A percentile compares a stretch with the other conserved stretches of the same genome.
Conservation (phyloP, 768 basidiomycete species). For the Suillus brevipes region DNA sequence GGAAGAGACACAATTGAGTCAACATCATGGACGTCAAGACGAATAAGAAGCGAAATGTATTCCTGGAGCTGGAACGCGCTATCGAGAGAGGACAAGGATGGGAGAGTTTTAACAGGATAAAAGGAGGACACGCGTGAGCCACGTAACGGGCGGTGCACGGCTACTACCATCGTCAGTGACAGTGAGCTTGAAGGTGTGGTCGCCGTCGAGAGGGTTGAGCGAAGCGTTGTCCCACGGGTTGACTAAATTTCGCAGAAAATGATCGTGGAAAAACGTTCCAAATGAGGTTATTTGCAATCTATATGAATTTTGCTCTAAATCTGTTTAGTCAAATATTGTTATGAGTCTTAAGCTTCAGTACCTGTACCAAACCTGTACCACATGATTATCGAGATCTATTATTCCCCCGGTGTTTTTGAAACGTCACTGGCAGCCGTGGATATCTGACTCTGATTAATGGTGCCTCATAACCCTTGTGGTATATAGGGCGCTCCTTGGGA, state of each 20-base stretch:
- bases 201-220: slow-evolving; percentile 3
- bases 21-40: slow-evolving; percentile 86
- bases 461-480: background rate
- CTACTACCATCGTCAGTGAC: slow-evolving; percentile 31
- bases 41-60: slow-evolving; percentile 86
- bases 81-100: slow-evolving; percentile 71
- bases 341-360: background rate
- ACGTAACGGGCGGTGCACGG: slow-evolving; percentile 66
- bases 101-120: slow-evolving; percentile 72
- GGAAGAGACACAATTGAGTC: slow-evolving; percentile 79
- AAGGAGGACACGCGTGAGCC: slow-evolving; percentile 80
- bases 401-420: background rate
- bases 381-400: slow-evolving; percentile 1
- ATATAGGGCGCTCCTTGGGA: background rate
- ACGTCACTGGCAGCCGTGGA: background rate
- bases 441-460: background rate
- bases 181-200: slow-evolving; percentile 14
- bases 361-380: background rate
- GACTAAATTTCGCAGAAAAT: slow-evolving; percentile 1
- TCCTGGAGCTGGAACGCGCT: slow-evolving; percentile 96
- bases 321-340: too few species aligned
- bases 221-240: background rate
- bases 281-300: background rate
- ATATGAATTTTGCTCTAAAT: background rate
- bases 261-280: background rate